Base-by-base conservation (phyloP, 139 green algal genomes). In the Chlamydomonas incerta region DNA sequence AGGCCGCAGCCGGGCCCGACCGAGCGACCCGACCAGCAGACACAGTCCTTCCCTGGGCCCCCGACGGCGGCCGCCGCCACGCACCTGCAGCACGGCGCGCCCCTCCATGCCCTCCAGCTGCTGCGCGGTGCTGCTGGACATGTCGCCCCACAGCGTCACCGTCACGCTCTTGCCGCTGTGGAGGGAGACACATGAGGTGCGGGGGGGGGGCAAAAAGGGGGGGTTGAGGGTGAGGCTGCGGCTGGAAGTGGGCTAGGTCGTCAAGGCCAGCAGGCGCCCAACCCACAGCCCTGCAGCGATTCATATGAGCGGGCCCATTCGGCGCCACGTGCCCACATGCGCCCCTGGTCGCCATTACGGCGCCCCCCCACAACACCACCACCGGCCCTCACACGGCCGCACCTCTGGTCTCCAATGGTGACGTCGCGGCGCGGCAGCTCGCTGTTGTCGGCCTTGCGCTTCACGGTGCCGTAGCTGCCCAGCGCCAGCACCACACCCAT, bases 401-500 rank as follows among this genome's bases (percentile, higher is more conserved):
- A 92, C 88, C 89, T 92, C 41, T 87, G 76, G 91, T 98, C 96
- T 0, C 90, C 86, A 0, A 98, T 47, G 3, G 94, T 97, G 68
- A 98, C 74, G 71, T 97, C 95, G 5, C 95, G 81, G 13, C 92
- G 68, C 5, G 83, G 57, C 34, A 98, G 72, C 90, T 98, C 96
- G 3, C 68, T 89, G n/a, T 89, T 77, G 88, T 98, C 95, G 9
- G 74, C 88, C 90, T 98, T 97, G 63, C 96, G 92, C 89, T 98
- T 98, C 28, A 98, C 86, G 13, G 87, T 93, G 77, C 93, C 91
- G 55, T 95, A 57, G 11, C 75, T 46, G 0, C 91, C 92, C 41
- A 96, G 82, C 11, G 50, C 34, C 3, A 89, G 91, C 46, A 98
- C 94, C 31, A 98, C 91, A 0, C 94, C 96, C 66, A 96, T 62